These are phyloP conservation scores for Eucalyptus polyanthemos DNA, from an alignment of 345 rosid species.

Conservation along the genomic window DNA sequence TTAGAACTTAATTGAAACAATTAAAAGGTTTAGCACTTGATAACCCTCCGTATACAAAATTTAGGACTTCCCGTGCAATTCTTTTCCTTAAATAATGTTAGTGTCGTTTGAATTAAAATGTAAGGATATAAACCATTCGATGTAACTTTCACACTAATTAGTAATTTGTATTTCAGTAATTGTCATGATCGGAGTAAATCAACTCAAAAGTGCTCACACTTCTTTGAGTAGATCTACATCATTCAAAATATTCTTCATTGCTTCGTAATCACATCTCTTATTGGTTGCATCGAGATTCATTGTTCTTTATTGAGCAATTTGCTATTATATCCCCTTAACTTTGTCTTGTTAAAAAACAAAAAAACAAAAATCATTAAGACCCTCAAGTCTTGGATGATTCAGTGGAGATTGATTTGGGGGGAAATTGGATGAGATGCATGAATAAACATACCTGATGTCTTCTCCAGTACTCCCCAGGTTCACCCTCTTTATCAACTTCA, in stretches of 20 bases:
- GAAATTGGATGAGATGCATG: background rate
- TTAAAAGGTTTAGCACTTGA: background rate
- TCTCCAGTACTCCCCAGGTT: constrained; percentile 18
- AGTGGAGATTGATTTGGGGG: background rate
- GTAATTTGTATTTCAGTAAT: background rate
- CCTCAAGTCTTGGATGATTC: background rate
- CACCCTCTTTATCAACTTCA: constrained; percentile 30
- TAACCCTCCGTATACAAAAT: background rate
- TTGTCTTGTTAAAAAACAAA: background rate
- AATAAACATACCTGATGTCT: constrained; percentile 22
- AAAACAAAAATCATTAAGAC: too few relatives aligned
- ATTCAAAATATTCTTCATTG: background rate
- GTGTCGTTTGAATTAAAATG: background rate
- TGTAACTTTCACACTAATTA: background rate
- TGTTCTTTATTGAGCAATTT: background rate
- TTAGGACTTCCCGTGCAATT: background rate
- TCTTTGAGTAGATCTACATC: background rate
- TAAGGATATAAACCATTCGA: background rate
- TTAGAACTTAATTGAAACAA: background rate
- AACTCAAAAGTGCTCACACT: background rate
- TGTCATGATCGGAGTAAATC: background rate
- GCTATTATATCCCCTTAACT: background rate
- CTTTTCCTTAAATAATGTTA: background rate
- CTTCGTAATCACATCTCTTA: background rate
- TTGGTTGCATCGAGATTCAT: background rate